Evolutionary conservation across 169 alveolate genomes (phyloP).

Genomic region (Eimeria falciformis): DNA sequence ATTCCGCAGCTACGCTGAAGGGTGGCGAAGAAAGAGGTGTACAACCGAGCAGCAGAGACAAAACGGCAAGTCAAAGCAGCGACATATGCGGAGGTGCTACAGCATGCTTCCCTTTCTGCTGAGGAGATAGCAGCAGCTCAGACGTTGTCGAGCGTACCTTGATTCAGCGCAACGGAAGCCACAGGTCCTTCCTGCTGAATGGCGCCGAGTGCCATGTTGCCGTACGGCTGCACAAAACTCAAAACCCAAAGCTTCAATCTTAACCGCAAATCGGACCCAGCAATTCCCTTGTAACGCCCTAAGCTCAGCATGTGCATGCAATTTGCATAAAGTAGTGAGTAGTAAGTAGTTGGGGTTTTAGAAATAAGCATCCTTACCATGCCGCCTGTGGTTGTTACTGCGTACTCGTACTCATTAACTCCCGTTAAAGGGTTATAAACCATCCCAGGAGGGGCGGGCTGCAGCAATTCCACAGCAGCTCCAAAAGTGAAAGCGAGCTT

Average conservation of each 20-base stretch:
- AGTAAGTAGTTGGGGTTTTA: no score
- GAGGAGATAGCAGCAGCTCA: no score
- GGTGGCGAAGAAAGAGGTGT: no score
- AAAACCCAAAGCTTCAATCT: background rate
- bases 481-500: background rate
- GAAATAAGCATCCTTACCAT: background rate
- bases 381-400: slow-evolving; percentile 59
- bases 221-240: slow-evolving; percentile 63
- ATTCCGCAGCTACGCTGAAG: no score
- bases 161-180: slow-evolving; percentile 37
- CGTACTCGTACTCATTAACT: slow-evolving; percentile 49
- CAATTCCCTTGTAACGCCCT: no score
- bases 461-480: background rate
- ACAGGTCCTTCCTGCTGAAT: slow-evolving; percentile 62
- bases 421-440: slow-evolving; percentile 62
- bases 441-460: slow-evolving; percentile 69
- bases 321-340: no score
- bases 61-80: no score
- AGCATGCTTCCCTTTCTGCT: no score
- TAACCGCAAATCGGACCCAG: no score
- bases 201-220: slow-evolving; percentile 67
- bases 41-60: no score
- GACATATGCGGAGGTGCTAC: no score
- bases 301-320: no score
- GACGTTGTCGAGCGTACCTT: slow-evolving; percentile 29